Evolutionary conservation across 2,329 filamentous ascomycete genomes (phyloP).

Genomic region (Aureobasidium sp.): DNA sequence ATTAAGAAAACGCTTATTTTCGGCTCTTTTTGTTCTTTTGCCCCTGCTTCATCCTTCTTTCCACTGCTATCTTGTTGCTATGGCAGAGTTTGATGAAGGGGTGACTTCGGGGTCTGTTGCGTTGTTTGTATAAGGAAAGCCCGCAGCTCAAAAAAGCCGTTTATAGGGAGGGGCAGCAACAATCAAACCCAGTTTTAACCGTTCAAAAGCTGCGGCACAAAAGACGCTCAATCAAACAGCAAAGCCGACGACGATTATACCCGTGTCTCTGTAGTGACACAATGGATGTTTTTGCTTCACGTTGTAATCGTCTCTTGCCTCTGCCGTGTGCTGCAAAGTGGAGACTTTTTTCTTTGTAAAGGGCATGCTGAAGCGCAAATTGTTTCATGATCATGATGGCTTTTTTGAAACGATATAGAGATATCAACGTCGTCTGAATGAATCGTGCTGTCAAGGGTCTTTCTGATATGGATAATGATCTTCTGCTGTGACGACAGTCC

Average conservation of each 20-base stretch:
- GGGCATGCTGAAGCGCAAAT: not conserved
- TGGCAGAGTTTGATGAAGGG: constrained; percentile 6
- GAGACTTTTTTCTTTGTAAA: not conserved
- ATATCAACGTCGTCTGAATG: not conserved
- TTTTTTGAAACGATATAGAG: not conserved
- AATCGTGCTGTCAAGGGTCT: not conserved
- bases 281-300: not conserved
- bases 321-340: not conserved
- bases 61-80: not conserved
- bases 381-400: not conserved
- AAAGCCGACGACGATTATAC: not conserved
- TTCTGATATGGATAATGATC: not conserved
- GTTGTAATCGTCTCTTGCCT: not conserved
- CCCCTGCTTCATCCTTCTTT: not conserved
- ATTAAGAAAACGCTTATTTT: not conserved
- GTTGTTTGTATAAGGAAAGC: not conserved
- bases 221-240: not conserved
- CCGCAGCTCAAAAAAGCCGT: not conserved
- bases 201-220: not conserved
- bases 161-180: not conserved
- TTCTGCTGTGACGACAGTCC: not conserved
- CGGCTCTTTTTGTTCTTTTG: not conserved
- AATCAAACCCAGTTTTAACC: not conserved
- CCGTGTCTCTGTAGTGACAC: not conserved
- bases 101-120: not conserved